Conservation (phyloP, 306 rosid species). For the Coriaria nepalensis region DNA sequence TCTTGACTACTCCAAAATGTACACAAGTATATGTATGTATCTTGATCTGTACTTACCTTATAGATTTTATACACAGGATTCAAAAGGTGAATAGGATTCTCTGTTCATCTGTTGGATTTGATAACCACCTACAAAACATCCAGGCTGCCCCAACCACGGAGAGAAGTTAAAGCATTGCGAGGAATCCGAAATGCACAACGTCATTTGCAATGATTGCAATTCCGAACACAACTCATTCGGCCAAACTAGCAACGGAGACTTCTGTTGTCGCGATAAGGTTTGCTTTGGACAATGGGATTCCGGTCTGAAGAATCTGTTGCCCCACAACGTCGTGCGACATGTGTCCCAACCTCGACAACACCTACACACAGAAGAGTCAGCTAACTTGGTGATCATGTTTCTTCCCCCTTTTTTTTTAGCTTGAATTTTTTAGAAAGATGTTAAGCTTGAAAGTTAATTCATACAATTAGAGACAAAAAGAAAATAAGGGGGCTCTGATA, state of each 20-base stretch:
- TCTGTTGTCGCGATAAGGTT: slow-evolving; percentile 88
- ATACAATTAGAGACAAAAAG: slow-evolving; percentile 77
- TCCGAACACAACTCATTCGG: slow-evolving; percentile 78
- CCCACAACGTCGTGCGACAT: slow-evolving; percentile 92
- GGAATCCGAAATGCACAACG: slow-evolving; percentile 58
- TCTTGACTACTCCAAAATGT: no score
- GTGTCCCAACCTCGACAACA: slow-evolving; percentile 82
- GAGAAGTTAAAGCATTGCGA: slow-evolving; percentile 65
- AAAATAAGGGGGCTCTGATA: slow-evolving; percentile 65
- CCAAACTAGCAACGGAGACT: slow-evolving; percentile 88
- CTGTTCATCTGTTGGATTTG: slow-evolving; percentile 78
- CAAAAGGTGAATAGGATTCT: slow-evolving; percentile 46
- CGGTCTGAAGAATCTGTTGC: slow-evolving; percentile 88
- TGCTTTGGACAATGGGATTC: slow-evolving; percentile 89
- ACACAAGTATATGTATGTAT: no score
- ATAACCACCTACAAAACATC: slow-evolving; percentile 78
- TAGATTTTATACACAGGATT: background rate
- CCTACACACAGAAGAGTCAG: slow-evolving; percentile 38
- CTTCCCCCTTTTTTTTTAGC: no score
- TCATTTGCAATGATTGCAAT: slow-evolving; percentile 82
- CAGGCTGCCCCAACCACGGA: slow-evolving; percentile 80
- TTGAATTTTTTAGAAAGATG: no score
- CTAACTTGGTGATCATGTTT: no score
- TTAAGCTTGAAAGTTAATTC: slow-evolving; percentile 14
- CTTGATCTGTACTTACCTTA: background rate